phyloP scores from a whole-genome alignment of 192 early-diverging fungal genomes.

The Backusella liffmaniae region DNA sequence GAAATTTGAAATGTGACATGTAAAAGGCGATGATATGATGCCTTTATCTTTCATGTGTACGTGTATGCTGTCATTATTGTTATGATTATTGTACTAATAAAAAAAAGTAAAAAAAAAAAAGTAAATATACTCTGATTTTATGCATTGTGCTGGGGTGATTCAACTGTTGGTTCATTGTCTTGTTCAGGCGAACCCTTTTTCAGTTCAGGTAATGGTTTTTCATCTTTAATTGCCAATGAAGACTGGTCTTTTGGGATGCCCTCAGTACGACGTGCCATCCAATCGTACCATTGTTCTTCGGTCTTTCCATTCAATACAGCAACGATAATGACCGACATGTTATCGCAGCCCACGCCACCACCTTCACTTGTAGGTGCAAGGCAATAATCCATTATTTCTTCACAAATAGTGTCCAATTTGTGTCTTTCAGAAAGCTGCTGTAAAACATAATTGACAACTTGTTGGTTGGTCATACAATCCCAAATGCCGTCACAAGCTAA shows the following conservation, averaged over 20 bases:
- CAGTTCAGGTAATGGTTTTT: not conserved
- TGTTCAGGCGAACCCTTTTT: not conserved
- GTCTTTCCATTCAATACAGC: slow-evolving; percentile 79
- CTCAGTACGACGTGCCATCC: slow-evolving; percentile 34
- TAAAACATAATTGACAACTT: slow-evolving; percentile 86
- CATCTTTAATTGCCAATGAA: slow-evolving; percentile 7
- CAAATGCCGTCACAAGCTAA: slow-evolving; percentile 99
- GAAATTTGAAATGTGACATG: not conserved
- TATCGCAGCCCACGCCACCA: slow-evolving; percentile 96
- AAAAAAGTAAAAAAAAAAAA: not conserved
- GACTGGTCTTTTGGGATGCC: slow-evolving; percentile 23
- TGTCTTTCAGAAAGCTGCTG: slow-evolving; percentile 59
- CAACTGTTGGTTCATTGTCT: not conserved
- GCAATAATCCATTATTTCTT: slow-evolving; percentile 90
- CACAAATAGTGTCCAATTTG: slow-evolving; percentile 70
- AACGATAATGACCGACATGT: slow-evolving; percentile 97
- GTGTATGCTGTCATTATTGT: not conserved
- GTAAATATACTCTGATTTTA: not conserved
- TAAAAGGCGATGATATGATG: not conserved
- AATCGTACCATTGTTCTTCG: slow-evolving; percentile 75
- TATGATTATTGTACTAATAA: not conserved
- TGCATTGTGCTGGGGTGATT: not conserved
- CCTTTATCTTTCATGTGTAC: not conserved
- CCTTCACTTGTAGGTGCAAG: slow-evolving; percentile 86
- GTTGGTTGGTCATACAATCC: slow-evolving; percentile 94